phyloP scores from a whole-genome alignment of 2,329 filamentous ascomycete genomes.

The Hypoxylon rubiginosum region DNA sequence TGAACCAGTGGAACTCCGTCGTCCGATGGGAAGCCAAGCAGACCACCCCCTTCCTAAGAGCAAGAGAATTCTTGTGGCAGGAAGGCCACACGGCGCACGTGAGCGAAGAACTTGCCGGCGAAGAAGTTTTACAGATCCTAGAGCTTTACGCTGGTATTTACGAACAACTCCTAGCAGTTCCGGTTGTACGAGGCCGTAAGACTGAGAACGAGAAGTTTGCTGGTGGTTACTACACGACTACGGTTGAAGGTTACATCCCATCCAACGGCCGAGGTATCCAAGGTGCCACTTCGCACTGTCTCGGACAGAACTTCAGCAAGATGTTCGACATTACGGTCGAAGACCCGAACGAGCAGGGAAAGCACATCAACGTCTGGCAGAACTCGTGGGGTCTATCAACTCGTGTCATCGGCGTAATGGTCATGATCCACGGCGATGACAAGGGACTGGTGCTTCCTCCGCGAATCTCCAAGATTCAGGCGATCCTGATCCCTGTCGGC shows the following conservation, averaged over 20 bases:
- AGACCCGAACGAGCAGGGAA: slow-evolving; percentile 85
- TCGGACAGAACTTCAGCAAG: slow-evolving; percentile 98
- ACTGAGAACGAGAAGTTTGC: slow-evolving; percentile 99
- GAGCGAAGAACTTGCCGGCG: slow-evolving; percentile 82
- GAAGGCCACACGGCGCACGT: slow-evolving; percentile 94
- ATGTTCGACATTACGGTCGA: slow-evolving; percentile 99
- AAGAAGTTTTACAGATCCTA: slow-evolving; percentile 92
- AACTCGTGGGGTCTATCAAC: slow-evolving; percentile 99
- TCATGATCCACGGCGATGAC: slow-evolving; percentile 97
- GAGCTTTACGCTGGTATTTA: slow-evolving; percentile 94
- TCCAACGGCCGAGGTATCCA: slow-evolving; percentile 97
- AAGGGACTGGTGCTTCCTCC: slow-evolving; percentile 95
- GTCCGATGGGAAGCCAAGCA: slow-evolving; percentile 98
- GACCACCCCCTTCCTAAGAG: slow-evolving; percentile 86
- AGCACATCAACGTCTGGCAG: slow-evolving; percentile 92
- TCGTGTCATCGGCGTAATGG: slow-evolving; percentile 97
- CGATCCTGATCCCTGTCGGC: slow-evolving; percentile 90
- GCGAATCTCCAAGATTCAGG: slow-evolving; percentile 87
- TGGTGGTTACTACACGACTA: slow-evolving; percentile 95
- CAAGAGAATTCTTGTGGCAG: slow-evolving; percentile 97
- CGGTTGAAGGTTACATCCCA: slow-evolving; percentile 96
- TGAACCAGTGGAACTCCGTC: slow-evolving; percentile 98
- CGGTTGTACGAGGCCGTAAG: slow-evolving; percentile 91
- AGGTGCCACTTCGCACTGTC: slow-evolving; percentile 90
- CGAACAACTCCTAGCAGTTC: slow-evolving; percentile 92